Evolutionary conservation across 345 rosid species (phyloP), one percentile per base, ranked within the genome.

Genomic region (Bruguiera gymnorhiza): DNA sequence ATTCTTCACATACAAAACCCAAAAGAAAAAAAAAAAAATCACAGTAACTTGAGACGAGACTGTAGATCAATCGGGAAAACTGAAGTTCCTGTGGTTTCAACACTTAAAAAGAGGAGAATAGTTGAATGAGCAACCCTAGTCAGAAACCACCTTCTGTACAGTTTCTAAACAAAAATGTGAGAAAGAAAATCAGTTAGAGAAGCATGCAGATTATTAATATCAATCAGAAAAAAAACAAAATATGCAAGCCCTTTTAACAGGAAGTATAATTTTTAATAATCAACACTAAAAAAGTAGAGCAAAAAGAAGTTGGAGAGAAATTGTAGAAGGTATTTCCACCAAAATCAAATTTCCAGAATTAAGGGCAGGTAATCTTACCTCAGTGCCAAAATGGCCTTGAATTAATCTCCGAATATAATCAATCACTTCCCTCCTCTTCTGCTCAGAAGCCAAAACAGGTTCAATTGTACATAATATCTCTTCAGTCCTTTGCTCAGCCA

Each of bases 381-480:
- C 96, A 67, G 81, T 74, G 65, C 83, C 86, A 72, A 75, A 84
- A 68, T 80, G 82, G 52, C 62, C 79, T 68, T 83, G 82, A 73
- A 94, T 79, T 63, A 91, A 74, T 74, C 73, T 71, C 77, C 55
- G 80, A 57, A 94, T 32, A 73, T 88, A 85, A 72, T 81, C 74
- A 67, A 91, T 84, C 57, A 89, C 84, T 56, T 77, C 88, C 66
- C 81, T 82, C 67, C 98, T 85, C 73, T 73, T 83, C 70, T 77
- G 72, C 75, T 94, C 91, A 31, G 98, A 89, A 75, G 84, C 76
- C 69, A 80, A 37, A 52, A 80, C 63, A 18, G 96, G 96, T 80
- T 88, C 96, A 68, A 91, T 82, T 60, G 69, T 66, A 75, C 76
- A 76, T 48, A 94, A 79, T 76, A 94, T 88, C 81, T 94, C 98